Evolutionary conservation across 2,329 filamentous ascomycete species (phyloP), one percentile per base, ranked within the genome.

Genomic region (Pseudopithomyces chartarum): DNA sequence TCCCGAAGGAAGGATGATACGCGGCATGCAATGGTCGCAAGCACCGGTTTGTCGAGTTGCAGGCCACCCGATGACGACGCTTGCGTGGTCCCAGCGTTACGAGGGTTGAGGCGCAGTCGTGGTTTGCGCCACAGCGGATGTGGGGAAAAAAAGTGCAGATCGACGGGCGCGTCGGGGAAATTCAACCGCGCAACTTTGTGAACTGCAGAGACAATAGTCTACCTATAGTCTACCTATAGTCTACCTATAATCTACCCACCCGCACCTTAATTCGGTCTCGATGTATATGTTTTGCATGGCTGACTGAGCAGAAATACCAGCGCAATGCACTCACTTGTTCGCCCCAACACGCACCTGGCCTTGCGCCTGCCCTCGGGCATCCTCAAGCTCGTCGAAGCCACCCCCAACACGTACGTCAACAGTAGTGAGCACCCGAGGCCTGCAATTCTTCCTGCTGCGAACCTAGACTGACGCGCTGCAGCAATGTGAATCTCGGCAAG

Each of bases 401-500:
- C 81, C 54, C 86, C 87, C 51, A 85, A 89, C 73, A 85, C 84
- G 85, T 89, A 85, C 73, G 87, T 85, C 60, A 64, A 66, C 69
- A 70, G 69, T 60, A 67, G 70, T 74, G 68, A 73, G 70, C 69
- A 62, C 58, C 58, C 58, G 56, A 48, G 51, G 56, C 56, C 54
- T 52, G 47, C 48, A 26, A 17, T 54, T 61, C 59, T 58, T 56
- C 50, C 40, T 56, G 29, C 20, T 17, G 11, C 13, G 45, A 17
- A 13, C 19, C 2, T 55, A 40, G 23, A 19, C 57, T 63, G 46
- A 64, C 54, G 26, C 15, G 2, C 6, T 12, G 66, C 64, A 97
- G 93, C 39, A 91, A 87, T 43, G 90, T 98, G 62, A 92, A 91
- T 1, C 82, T 98, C 33, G 92, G 92, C 54, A 98, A 97, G 85